Evolutionary conservation across 495 filamentous ascomycete genomes (phyloP), one percentile per base, ranked within the genome.

Genomic region (Pyrenopolyporus hunteri): DNA sequence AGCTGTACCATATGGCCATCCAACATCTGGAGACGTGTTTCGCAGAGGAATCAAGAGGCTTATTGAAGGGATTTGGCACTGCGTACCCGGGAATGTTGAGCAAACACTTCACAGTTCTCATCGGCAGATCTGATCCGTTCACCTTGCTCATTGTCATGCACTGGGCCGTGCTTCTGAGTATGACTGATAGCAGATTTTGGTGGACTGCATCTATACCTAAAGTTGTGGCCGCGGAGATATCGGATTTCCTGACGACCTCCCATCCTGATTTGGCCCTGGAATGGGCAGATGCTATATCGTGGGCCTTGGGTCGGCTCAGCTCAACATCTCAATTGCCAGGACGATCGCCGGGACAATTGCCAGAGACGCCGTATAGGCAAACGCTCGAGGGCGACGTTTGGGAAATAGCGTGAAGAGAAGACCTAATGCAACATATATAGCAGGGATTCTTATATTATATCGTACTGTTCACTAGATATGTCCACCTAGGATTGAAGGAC

Each of bases 131-230:
- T 6, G 69, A 75, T 29, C 73, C 73, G 10, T 68, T 73, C 57
- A 53, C 71, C 3, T 44, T 75, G 29, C 68, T 72, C 40, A 70
- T 75, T 4, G 26, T 71, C 35, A 63, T 72, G 59, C 64, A 72
- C 49, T 75, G 69, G 67, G 51, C 53, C 1, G 66, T 75, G 28
- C 48, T 72, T 11, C 4, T 75, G 19, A 46, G 59, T 14, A 57
- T 44, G 22, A 7, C 63, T 2, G 56, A 55, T 8, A 6, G 10
- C 19, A 29, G 40, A 14, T 63, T 51, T 20, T 63, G 62, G 69
- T 70, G 67, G 64, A 13, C 35, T 31, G 10, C 1, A 2, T 29
- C 52, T 10, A 23, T 61, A 19, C 57, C 54, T 11, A 19, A 44
- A 31, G 23, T 46, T 7, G 23, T 70, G 6, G 64, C 51, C 6